phyloP scores from a whole-genome alignment of 2,329 filamentous ascomycete genomes.

The Diplodia corticola region DNA sequence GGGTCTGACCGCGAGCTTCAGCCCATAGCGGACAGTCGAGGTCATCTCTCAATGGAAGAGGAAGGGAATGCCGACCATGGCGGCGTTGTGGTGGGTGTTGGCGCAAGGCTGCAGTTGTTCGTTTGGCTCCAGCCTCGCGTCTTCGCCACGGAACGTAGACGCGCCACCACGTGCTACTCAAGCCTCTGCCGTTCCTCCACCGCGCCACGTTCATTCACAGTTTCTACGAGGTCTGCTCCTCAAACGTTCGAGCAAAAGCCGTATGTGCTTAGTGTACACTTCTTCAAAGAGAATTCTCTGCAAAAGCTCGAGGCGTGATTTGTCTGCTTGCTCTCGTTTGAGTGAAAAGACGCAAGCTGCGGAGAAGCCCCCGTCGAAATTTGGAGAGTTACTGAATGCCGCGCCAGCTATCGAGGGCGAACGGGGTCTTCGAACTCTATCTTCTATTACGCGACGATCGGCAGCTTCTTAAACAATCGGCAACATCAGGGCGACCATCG shows the following conservation, averaged over 20 bases:
- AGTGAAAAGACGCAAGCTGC: no score
- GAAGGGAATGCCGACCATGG: neutral
- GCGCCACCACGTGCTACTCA: slow-evolving; percentile 1
- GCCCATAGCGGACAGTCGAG: neutral
- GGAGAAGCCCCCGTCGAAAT: no score
- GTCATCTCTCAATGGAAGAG: neutral
- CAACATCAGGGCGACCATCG: neutral
- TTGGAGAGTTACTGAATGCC: no score
- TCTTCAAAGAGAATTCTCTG: no score
- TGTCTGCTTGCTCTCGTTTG: no score
- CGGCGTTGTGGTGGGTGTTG: neutral
- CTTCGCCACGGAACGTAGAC: slow-evolving; percentile 2
- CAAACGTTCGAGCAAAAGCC: no score
- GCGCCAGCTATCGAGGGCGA: no score
- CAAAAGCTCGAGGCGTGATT: no score
- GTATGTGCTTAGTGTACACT: no score
- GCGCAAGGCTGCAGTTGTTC: slow-evolving; percentile 2
- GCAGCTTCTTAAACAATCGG: neutral
- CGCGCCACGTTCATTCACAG: neutral
- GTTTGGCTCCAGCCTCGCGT: slow-evolving; percentile 3
- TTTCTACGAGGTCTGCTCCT: no score
- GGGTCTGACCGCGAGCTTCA: neutral
- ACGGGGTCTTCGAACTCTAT: no score
- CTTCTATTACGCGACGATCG: neutral
- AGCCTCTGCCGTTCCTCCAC: neutral